Conservation (phyloP, 306 rosid genomes). For the Vigna mungo region DNA sequence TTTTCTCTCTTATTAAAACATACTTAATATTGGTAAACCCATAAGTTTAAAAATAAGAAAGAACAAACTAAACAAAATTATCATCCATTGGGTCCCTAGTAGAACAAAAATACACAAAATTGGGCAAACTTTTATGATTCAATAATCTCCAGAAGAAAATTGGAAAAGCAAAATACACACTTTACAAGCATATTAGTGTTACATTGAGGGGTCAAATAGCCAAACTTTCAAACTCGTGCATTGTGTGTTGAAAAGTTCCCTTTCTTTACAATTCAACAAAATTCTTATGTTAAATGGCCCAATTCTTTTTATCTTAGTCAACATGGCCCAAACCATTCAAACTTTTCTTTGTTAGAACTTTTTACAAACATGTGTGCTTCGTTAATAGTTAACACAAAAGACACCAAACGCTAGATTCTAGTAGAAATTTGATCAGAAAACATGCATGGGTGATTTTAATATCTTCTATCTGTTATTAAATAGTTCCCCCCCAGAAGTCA, state of each 20-base stretch:
- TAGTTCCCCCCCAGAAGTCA: slow-evolving; percentile 34
- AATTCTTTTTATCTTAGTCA: slow-evolving; percentile 26
- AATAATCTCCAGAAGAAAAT: not conserved
- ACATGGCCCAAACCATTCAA: slow-evolving; percentile 20
- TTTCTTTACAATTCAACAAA: slow-evolving; percentile 7
- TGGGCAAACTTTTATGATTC: no score
- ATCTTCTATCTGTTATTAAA: slow-evolving; percentile 9
- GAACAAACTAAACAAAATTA: not conserved
- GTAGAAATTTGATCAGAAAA: slow-evolving; percentile 28
- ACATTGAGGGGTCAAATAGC: slow-evolving; percentile 32
- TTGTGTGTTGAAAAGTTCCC: slow-evolving; percentile 17
- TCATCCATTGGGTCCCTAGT: not conserved
- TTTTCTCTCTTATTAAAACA: not conserved
- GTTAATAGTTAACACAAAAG: not conserved
- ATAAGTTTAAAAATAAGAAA: not conserved
- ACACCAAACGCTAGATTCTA: not conserved
- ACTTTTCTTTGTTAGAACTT: not conserved
- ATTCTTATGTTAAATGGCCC: slow-evolving; percentile 34
- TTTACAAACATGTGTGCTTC: not conserved
- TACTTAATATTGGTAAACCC: not conserved
- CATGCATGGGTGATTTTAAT: not conserved
- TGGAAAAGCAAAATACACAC: not conserved
- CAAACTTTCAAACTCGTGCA: slow-evolving; percentile 45
- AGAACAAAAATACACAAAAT: no score
- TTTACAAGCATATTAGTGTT: not conserved